These are phyloP conservation scores for Syncephalastrum monosporum DNA, from an alignment of 371 early-diverging fungal genomes.

Conservation along the genomic window DNA sequence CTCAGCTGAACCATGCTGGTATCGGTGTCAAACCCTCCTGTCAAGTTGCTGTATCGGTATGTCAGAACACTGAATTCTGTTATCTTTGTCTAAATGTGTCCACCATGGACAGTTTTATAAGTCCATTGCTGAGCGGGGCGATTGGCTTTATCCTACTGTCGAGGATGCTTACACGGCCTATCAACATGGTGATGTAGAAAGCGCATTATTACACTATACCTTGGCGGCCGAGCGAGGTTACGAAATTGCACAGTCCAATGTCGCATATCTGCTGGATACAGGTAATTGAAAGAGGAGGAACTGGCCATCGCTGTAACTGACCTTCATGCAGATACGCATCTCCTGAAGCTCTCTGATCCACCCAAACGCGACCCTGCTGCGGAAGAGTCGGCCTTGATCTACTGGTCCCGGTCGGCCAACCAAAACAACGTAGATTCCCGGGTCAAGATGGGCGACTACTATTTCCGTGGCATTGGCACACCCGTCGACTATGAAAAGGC, in stretches of 20 bases:
- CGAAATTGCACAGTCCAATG: conserved; percentile 82
- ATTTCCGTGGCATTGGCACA: conserved; percentile 85
- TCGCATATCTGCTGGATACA: conserved; percentile 87
- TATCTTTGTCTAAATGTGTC: neutral
- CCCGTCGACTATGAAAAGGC: conserved; percentile 72
- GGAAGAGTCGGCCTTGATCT: conserved; percentile 64
- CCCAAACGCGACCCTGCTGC: conserved; percentile 5
- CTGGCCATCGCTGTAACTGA: neutral
- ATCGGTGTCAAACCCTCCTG: conserved; percentile 42
- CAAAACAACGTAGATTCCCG: conserved; percentile 88
- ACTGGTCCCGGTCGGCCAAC: conserved; percentile 96
- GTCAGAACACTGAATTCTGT: conserved; percentile 9
- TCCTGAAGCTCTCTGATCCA: conserved; percentile 8
- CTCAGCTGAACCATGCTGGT: conserved; percentile 59
- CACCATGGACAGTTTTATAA: conserved; percentile 63
- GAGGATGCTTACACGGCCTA: conserved; percentile 56
- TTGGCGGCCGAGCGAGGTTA: conserved; percentile 86
- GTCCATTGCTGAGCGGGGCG: conserved; percentile 79
- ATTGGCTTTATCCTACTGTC: conserved; percentile 75
- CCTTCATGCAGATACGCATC: conserved; percentile 6
- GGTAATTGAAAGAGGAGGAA: conserved; percentile 28
- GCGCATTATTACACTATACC: conserved; percentile 69
- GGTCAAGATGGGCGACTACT: conserved; percentile 93
- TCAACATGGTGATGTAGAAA: conserved; percentile 64
- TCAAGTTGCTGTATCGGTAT: conserved; percentile 56